These are phyloP conservation scores for Aspergillus hiratsukae DNA, from an alignment of 2,329 filamentous ascomycete genomes.

Conservation along the genomic window DNA sequence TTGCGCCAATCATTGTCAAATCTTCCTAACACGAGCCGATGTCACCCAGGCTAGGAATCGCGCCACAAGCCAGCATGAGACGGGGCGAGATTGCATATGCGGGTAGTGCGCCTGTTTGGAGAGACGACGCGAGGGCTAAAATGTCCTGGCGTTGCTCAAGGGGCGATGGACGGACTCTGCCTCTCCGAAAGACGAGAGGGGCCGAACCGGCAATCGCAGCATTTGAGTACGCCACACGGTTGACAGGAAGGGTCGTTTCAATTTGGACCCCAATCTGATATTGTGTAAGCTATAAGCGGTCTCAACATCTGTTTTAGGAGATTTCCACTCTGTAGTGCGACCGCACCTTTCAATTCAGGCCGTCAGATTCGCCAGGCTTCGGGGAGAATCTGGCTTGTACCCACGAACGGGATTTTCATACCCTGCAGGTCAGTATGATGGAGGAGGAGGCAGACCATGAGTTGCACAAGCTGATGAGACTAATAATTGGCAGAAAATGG, in stretches of 20 bases:
- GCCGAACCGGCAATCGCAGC: not conserved
- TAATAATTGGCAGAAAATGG: not conserved
- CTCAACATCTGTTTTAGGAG: not conserved
- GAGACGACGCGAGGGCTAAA: not conserved
- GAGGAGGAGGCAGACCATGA: not conserved
- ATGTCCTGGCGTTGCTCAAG: not conserved
- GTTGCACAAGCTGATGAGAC: not conserved
- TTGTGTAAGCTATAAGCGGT: not conserved
- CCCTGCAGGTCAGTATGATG: not conserved
- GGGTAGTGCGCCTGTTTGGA: not conserved
- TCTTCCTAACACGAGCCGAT: not conserved
- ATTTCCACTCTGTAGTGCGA: not conserved
- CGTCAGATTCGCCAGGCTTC: not conserved
- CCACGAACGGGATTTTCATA: not conserved
- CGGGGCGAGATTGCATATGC: not conserved
- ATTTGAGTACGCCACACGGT: not conserved
- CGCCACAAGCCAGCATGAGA: not conserved
- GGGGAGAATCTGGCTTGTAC: not conserved
- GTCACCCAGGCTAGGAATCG: not conserved
- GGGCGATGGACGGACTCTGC: not conserved
- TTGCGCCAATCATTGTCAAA: not conserved
- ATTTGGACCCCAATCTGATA: not conserved
- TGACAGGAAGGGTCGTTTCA: not conserved
- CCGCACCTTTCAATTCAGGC: not conserved
- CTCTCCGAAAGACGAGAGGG: too few relatives aligned